A percentile compares a stretch with the other conserved stretches of the same genome.
These are phyloP conservation scores for Xylaria sp. DNA, from an alignment of 2,329 filamentous ascomycete species.

Conservation along the genomic window DNA sequence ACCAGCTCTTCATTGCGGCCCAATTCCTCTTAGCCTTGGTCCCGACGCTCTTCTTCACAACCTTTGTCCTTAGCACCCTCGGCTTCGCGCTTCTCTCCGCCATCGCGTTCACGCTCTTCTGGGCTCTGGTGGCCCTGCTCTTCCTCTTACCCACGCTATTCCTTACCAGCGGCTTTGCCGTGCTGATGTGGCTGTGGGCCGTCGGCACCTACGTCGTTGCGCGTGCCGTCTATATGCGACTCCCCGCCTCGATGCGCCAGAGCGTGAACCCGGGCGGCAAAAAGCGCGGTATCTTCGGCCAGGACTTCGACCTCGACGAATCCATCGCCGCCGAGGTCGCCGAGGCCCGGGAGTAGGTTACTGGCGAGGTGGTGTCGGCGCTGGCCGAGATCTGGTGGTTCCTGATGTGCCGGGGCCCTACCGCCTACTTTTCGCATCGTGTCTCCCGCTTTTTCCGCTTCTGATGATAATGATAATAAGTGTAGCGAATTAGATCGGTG, in stretches of 20 bases:
- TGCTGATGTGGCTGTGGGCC: conserved; percentile 75
- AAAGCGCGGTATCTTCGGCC: conserved; percentile 44
- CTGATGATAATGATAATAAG: background rate
- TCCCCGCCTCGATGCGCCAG: conserved; percentile 33
- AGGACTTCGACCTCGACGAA: conserved; percentile 20
- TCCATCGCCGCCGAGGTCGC: conserved; percentile 43
- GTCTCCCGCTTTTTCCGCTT: conserved; percentile 10
- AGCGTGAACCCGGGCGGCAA: background rate
- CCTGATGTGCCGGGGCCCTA: conserved; percentile 13
- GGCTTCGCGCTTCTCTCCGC: conserved; percentile 71
- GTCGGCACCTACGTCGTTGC: conserved; percentile 66
- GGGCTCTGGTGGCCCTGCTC: conserved; percentile 72
- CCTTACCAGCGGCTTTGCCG: conserved; percentile 70
- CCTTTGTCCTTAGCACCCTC: conserved; percentile 72
- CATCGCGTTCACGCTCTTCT: conserved; percentile 74
- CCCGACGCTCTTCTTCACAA: conserved; percentile 74
- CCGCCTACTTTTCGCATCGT: conserved; percentile 23
- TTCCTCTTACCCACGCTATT: conserved; percentile 76
- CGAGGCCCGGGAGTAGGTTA: conserved; percentile 48
- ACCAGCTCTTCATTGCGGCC: conserved; percentile 72
- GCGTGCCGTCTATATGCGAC: conserved; percentile 57
- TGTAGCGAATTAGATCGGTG: conserved; percentile 3
- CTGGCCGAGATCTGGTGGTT: conserved; percentile 39
- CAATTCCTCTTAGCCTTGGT: conserved; percentile 74
- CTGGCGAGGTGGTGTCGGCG: conserved; percentile 43